phyloP scores from a whole-genome alignment of 2,329 filamentous ascomycete genomes.

The Aspergillus versicolor region DNA sequence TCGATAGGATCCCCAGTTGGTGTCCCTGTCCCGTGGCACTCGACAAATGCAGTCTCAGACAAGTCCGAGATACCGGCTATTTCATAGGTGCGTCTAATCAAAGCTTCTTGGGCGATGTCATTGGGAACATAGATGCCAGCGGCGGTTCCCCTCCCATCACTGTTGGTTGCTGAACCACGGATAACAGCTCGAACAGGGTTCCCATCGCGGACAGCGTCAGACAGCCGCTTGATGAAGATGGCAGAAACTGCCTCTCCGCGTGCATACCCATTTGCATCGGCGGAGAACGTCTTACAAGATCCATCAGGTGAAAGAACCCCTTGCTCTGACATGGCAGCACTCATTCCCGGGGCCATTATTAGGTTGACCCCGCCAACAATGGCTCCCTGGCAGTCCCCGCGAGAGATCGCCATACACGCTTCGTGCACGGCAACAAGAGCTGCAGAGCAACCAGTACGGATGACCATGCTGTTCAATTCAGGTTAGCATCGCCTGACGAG shows the following conservation, averaged over 20 bases:
- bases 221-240: constrained; percentile 30
- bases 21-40: too few species aligned
- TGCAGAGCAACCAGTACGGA: constrained; percentile 41
- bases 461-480: constrained; percentile 23
- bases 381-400: constrained; percentile 23
- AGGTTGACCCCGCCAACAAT: constrained; percentile 31
- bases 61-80: too few species aligned
- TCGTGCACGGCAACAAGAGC: constrained; percentile 30
- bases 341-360: constrained; percentile 28
- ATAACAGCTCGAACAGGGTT: constrained; percentile 32
- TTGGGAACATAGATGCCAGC: too few species aligned
- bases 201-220: constrained; percentile 26
- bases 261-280: constrained; percentile 29
- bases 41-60: too few species aligned
- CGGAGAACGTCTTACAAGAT: constrained; percentile 25
- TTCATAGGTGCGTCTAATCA: too few species aligned
- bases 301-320: constrained; percentile 33
- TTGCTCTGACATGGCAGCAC: constrained; percentile 27
- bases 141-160: too few species aligned
- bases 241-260: constrained; percentile 31
- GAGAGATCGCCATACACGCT: constrained; percentile 22
- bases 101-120: too few species aligned
- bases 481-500: background rate
- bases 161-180: too few species aligned
- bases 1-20: too few species aligned